A percentile compares a stretch with the other conserved stretches of the same genome.
Conservation (phyloP, 352 stramenopile genomes). For the Phytopythium kandeliae region DNA sequence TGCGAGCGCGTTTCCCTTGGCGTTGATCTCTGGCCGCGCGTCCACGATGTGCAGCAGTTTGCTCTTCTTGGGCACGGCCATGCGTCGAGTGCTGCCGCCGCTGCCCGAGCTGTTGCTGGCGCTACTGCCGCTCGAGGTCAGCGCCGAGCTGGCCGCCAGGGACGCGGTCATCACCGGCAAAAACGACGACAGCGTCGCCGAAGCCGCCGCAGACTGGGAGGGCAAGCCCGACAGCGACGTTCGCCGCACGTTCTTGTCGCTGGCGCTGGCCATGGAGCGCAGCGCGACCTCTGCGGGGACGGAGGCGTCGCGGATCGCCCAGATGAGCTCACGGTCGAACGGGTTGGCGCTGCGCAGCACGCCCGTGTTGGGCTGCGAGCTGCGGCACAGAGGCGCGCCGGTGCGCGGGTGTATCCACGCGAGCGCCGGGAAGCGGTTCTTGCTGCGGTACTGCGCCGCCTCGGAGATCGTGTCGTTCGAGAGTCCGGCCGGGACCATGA, state of each 20-base stretch:
- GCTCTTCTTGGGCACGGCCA: slow-evolving; percentile 53
- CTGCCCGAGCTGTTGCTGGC: background rate
- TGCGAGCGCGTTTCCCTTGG: slow-evolving; percentile 84
- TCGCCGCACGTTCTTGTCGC: background rate
- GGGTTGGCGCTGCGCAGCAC: slow-evolving; percentile 89
- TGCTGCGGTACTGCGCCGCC: slow-evolving; percentile 67
- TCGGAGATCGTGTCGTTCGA: slow-evolving; percentile 65
- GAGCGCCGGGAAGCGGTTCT: slow-evolving; percentile 74
- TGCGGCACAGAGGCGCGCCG: slow-evolving; percentile 90
- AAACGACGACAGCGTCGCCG: background rate
- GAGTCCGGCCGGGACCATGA: slow-evolving; percentile 61
- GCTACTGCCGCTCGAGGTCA: background rate
- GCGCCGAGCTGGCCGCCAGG: background rate
- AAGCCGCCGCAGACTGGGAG: slow-evolving; percentile 1
- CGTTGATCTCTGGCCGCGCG: slow-evolving; percentile 87
- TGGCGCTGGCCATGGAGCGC: slow-evolving; percentile 6
- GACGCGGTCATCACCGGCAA: background rate
- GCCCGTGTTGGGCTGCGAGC: slow-evolving; percentile 94
- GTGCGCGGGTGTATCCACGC: slow-evolving; percentile 89
- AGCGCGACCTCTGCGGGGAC: slow-evolving; percentile 39
- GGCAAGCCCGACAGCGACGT: background rate
- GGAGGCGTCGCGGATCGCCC: slow-evolving; percentile 77
- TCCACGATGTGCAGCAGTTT: slow-evolving; percentile 86
- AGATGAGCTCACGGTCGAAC: slow-evolving; percentile 90
- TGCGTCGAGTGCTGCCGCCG: background rate